A percentile compares a stretch with the other conserved stretches of the same genome.
Evolutionary conservation across 768 basidiomycete genomes (phyloP).

Genomic region (Tulasnella sp.): DNA sequence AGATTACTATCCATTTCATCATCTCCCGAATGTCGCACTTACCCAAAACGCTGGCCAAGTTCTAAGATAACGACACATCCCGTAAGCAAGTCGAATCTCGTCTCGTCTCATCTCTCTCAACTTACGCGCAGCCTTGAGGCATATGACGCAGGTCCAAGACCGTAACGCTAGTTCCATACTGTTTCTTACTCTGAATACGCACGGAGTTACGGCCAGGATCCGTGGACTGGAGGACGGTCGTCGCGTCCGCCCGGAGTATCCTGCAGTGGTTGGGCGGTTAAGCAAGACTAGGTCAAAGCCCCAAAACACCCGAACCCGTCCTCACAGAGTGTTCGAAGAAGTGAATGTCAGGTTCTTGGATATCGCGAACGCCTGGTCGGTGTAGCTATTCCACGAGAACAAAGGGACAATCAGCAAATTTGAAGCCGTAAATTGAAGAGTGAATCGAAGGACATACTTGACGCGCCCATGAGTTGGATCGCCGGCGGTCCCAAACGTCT

Average conservation of each 20-base stretch:
- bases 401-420: background rate
- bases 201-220: constrained; percentile 51
- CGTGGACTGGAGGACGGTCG: constrained; percentile 32
- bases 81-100: no score
- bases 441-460: constrained; percentile 14
- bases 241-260: constrained; percentile 40
- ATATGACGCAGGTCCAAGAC: constrained; percentile 46
- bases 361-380: constrained; percentile 37
- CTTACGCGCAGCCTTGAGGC: constrained; percentile 35
- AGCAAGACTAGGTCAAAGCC: background rate
- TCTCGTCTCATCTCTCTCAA: background rate
- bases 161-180: constrained; percentile 41
- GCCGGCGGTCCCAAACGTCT: background rate
- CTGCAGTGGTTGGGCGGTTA: constrained; percentile 21
- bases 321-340: constrained; percentile 26
- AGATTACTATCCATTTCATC: no score
- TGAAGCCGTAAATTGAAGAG: background rate
- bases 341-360: constrained; percentile 47
- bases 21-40: no score
- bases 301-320: background rate
- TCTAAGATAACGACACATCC: no score
- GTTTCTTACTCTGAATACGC: constrained; percentile 41
- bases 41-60: constrained; percentile 39
- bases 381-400: constrained; percentile 28
- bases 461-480: constrained; percentile 18